Evolutionary conservation across 768 basidiomycete genomes (phyloP).

Genomic region (Saitozyma podzolica): DNA sequence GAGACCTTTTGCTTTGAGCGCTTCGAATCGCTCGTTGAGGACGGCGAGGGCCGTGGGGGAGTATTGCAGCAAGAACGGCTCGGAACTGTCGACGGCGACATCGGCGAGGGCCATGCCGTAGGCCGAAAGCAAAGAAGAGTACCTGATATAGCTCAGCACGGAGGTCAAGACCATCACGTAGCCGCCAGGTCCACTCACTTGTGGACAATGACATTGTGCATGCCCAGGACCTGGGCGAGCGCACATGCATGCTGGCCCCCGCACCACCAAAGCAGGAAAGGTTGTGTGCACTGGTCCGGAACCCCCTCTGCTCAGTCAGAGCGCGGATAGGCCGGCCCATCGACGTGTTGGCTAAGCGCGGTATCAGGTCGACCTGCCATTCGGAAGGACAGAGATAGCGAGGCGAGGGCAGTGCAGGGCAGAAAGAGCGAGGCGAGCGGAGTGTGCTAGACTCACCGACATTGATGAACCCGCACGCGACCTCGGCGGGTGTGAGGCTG

Average conservation of each 20-base stretch:
- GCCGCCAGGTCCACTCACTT: no score
- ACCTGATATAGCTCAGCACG: slow-evolving; percentile 53
- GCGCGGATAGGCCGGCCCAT: slow-evolving; percentile 93
- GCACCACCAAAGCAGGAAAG: slow-evolving; percentile 52
- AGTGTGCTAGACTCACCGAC: slow-evolving; percentile 60
- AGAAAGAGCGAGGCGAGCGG: no score
- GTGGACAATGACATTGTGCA: neutral
- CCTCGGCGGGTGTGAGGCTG: slow-evolving; percentile 54
- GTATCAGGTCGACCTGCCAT: no score
- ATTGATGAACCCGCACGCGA: slow-evolving; percentile 71
- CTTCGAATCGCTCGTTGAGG: slow-evolving; percentile 64
- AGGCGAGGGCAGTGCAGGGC: no score
- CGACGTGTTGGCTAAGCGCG: slow-evolving; percentile 66
- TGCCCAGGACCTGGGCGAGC: slow-evolving; percentile 30
- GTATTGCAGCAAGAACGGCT: neutral
- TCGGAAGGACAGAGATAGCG: no score
- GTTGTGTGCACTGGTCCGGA: slow-evolving; percentile 73
- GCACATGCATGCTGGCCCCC: slow-evolving; percentile 49
- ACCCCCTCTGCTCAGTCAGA: slow-evolving; percentile 83
- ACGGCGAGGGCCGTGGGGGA: slow-evolving; percentile 63
- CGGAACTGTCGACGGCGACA: slow-evolving; percentile 20
- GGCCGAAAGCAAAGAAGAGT: slow-evolving; percentile 89
- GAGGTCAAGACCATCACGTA: no score
- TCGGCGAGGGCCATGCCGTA: slow-evolving; percentile 69
- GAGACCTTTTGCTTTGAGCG: slow-evolving; percentile 65